Conservation (phyloP, 257 asterid species). For the Solanum lycopersicoides region DNA sequence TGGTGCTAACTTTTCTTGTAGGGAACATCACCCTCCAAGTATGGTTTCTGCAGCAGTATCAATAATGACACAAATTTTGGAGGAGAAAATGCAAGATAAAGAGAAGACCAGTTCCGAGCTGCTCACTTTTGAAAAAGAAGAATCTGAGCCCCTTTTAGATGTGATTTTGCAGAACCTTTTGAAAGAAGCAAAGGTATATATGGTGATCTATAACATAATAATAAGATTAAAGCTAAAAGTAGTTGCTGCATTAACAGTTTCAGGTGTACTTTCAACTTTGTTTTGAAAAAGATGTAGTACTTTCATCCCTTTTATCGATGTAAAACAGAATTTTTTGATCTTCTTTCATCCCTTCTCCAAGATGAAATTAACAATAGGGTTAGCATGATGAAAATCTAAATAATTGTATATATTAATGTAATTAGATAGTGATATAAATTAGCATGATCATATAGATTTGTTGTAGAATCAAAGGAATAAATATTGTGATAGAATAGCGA, state of each 20-base stretch:
- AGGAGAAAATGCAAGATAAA: conserved; percentile 22
- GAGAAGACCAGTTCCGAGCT: conserved; percentile 23
- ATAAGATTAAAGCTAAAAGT: not conserved
- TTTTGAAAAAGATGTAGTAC: not conserved
- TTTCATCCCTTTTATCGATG: not conserved
- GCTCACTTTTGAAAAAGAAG: conserved; percentile 18
- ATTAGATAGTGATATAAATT: too few species aligned
- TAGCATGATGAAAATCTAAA: too few species aligned
- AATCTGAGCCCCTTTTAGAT: conserved; percentile 52
- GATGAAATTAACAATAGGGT: not conserved
- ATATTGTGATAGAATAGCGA: too few species aligned
- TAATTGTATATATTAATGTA: too few species aligned
- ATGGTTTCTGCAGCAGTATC: conserved; percentile 54
- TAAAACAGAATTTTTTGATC: not conserved
- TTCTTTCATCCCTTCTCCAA: not conserved
- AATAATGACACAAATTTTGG: conserved; percentile 48
- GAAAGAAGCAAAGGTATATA: conserved; percentile 50
- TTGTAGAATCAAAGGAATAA: too few species aligned
- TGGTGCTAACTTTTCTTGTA: conserved; percentile 14
- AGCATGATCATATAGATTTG: too few species aligned
- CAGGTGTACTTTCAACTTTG: not conserved
- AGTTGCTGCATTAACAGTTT: not conserved
- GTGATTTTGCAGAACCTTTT: conserved; percentile 65
- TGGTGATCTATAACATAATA: not conserved
- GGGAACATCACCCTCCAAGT: conserved; percentile 68